A percentile compares a stretch with the other conserved stretches of the same genome.
These are phyloP conservation scores for Fagopyrum esculentum DNA, from an alignment of 148 eudicot genomes.

Conservation along the genomic window DNA sequence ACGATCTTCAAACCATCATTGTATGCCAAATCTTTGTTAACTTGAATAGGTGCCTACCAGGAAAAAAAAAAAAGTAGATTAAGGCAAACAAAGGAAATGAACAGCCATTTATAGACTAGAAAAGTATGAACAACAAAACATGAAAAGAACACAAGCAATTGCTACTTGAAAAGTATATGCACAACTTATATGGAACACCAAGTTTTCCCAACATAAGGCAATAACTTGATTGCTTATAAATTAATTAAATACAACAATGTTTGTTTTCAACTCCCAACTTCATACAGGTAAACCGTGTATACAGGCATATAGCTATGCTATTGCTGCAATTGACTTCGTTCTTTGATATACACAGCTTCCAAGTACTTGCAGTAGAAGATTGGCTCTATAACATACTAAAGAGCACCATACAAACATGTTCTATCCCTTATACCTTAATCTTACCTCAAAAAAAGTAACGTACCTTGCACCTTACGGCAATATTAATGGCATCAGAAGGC, in stretches of 20 bases:
- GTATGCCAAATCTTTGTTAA: conserved; percentile 65
- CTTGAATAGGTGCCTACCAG: conserved; percentile 70
- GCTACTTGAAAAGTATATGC: neutral
- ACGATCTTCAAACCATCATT: conserved; percentile 69
- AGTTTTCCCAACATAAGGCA: neutral
- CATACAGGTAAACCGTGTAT: neutral
- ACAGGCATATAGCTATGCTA: neutral
- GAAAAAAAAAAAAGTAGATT: neutral
- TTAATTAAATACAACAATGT: neutral
- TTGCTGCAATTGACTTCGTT: neutral
- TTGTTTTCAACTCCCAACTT: neutral
- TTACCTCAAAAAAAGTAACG: neutral
- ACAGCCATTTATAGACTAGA: neutral
- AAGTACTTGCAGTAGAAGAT: neutral
- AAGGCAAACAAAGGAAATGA: neutral
- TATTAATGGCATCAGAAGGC: conserved; percentile 7
- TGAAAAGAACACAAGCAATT: neutral
- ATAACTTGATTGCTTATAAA: neutral
- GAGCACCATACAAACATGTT: neutral
- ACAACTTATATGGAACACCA: too few relatives aligned
- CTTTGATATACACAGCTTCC: neutral
- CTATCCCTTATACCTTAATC: neutral
- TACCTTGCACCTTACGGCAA: conserved; percentile 9
- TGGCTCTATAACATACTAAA: neutral
- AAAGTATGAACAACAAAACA: neutral